Percentiles rank a stretch among this genome's conserved stretches.
phyloP scores from a whole-genome alignment of 805 yeast genomes.

The Lachancea cidri region DNA sequence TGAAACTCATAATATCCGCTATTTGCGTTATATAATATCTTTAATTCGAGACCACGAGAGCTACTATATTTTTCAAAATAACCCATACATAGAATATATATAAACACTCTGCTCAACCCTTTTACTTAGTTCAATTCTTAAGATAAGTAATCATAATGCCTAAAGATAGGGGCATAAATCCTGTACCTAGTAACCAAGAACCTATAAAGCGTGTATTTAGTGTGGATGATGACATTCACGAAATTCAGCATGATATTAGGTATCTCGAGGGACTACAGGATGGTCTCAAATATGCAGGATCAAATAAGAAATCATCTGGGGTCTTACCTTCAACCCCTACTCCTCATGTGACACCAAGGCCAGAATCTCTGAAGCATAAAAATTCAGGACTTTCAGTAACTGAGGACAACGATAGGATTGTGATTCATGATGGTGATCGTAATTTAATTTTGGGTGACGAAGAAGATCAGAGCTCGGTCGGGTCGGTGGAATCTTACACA shows the following conservation, averaged over 20 bases:
- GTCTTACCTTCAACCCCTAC: slow-evolving; percentile 6
- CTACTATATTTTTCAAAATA: background rate
- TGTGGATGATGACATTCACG: slow-evolving; percentile 79
- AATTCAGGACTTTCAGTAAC: slow-evolving; percentile 1
- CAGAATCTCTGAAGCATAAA: slow-evolving; percentile 5
- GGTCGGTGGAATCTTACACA: slow-evolving; percentile 75
- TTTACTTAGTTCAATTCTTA: background rate
- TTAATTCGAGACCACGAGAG: background rate
- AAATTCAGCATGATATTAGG: slow-evolving; percentile 55
- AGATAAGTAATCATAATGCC: slow-evolving; percentile 3
- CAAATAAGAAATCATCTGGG: slow-evolving; percentile 8
- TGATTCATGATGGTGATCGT: slow-evolving; percentile 8
- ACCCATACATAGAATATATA: background rate
- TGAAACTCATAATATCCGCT: too few relatives aligned
- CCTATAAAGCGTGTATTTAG: slow-evolving; percentile 47
- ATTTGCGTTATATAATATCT: background rate
- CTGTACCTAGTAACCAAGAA: slow-evolving; percentile 14
- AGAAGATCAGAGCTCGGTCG: slow-evolving; percentile 10
- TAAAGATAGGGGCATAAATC: slow-evolving; percentile 11
- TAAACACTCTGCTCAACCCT: background rate
- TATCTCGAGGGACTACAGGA: slow-evolving; percentile 71
- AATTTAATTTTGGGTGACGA: slow-evolving; percentile 11
- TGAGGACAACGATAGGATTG: slow-evolving; percentile 6
- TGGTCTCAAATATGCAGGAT: slow-evolving; percentile 50
- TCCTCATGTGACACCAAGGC: slow-evolving; percentile 7